These are phyloP conservation scores for Polychaeton citri DNA, from an alignment of 2,329 filamentous ascomycete genomes.

Conservation along the genomic window DNA sequence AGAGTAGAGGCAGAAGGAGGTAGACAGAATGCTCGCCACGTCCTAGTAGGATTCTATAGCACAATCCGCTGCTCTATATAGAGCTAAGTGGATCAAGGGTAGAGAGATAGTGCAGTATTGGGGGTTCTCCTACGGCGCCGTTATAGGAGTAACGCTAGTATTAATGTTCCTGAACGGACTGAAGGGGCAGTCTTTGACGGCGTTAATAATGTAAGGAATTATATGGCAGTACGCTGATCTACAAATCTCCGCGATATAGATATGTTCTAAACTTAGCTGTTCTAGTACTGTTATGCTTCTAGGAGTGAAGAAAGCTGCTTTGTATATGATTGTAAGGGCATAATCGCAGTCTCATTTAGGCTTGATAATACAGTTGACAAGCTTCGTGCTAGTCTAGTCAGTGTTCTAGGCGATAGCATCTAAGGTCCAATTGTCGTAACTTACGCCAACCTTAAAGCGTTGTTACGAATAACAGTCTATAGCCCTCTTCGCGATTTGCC, in stretches of 20 bases:
- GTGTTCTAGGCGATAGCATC: conserved; percentile 25
- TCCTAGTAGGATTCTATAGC: not conserved
- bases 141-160: conserved; percentile 34
- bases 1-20: conserved; percentile 15
- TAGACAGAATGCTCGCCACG: not conserved
- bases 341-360: conserved; percentile 22
- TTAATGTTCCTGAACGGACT: conserved; percentile 30
- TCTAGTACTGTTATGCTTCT: conserved; percentile 35
- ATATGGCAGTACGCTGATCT: conserved; percentile 35
- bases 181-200: conserved; percentile 30
- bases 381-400: conserved; percentile 29
- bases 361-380: conserved; percentile 27
- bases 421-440: conserved; percentile 20
- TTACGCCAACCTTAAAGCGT: conserved; percentile 20
- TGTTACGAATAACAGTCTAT: conserved; percentile 22
- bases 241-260: conserved; percentile 41
- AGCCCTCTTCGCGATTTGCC: conserved; percentile 18
- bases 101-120: conserved; percentile 25
- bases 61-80: conserved; percentile 4
- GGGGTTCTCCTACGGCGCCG: conserved; percentile 33
- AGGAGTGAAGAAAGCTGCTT: conserved; percentile 34
- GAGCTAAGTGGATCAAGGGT: conserved; percentile 13
- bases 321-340: conserved; percentile 23
- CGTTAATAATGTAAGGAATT: conserved; percentile 30
- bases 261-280: conserved; percentile 40